These are phyloP conservation scores for Colletotrichum endophyticum DNA, from an alignment of 2,329 filamentous ascomycete genomes.

Conservation along the genomic window DNA sequence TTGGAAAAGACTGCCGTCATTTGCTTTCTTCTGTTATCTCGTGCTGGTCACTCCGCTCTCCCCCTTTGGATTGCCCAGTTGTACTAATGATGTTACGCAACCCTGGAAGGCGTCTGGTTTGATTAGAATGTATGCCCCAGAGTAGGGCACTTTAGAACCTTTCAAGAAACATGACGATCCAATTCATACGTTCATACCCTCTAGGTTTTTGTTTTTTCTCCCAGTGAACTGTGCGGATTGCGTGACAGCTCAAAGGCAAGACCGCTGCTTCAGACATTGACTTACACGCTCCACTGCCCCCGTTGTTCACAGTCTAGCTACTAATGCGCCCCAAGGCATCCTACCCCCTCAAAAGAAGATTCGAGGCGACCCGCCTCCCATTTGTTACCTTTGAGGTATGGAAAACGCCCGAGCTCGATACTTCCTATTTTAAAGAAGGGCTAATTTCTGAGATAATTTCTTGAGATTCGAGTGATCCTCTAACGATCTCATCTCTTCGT, in stretches of 20 bases:
- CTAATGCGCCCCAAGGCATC: neutral
- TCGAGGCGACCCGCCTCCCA: neutral
- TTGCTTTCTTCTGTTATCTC: neutral
- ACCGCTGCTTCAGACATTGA: neutral
- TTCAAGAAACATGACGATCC: neutral
- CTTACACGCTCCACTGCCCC: neutral
- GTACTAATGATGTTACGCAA: constrained; percentile 20
- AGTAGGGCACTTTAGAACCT: neutral
- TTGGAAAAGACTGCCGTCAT: neutral
- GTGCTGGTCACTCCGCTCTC: constrained; percentile 18
- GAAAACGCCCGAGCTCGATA: neutral
- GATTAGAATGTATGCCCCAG: constrained; percentile 11
- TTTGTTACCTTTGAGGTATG: neutral
- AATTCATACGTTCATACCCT: neutral
- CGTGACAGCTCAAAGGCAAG: neutral
- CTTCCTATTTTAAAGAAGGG: neutral
- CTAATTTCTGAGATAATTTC: neutral
- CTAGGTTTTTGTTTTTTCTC: accelerated
- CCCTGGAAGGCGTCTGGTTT: constrained; percentile 7
- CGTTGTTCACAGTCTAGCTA: neutral
- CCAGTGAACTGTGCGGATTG: neutral
- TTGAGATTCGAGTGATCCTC: neutral
- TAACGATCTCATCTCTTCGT: neutral
- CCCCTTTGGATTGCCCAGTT: neutral
- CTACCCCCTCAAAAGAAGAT: neutral